A percentile compares a stretch with the other conserved stretches of the same genome.
Evolutionary conservation across 371 early-diverging fungal species (phyloP).

Genomic region (Mucor lusitanicus): DNA sequence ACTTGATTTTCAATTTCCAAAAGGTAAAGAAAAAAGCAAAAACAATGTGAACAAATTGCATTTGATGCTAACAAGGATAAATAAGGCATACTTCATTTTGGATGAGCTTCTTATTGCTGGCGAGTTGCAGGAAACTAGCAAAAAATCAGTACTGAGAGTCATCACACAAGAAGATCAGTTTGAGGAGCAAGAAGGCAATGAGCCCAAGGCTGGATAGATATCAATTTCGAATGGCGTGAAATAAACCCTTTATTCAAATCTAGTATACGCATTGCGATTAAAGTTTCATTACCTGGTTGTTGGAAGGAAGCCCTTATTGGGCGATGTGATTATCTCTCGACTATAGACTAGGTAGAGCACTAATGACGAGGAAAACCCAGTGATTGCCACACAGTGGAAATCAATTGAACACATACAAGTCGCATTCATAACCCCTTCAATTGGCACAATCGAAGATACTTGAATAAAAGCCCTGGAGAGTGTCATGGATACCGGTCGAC

Average conservation of each 20-base stretch:
- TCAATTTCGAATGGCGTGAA: background rate
- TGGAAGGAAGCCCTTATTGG: no score
- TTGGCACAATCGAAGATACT: no score
- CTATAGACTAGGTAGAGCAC: no score
- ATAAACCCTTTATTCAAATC: background rate
- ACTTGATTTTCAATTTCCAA: slow-evolving; percentile 88
- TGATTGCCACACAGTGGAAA: no score
- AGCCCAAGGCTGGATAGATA: slow-evolving; percentile 41
- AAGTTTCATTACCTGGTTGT: no score
- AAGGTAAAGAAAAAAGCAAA: slow-evolving; percentile 60
- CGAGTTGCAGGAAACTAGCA: slow-evolving; percentile 83
- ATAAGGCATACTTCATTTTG: slow-evolving; percentile 79
- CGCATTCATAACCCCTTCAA: no score
- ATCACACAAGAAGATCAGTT: slow-evolving; percentile 77
- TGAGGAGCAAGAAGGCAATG: slow-evolving; percentile 73
- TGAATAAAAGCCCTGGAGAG: no score
- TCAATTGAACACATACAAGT: no score
- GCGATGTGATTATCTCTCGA: no score
- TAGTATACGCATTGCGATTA: background rate
- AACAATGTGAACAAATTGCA: background rate
- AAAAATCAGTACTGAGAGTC: slow-evolving; percentile 75
- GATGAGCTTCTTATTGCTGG: slow-evolving; percentile 87
- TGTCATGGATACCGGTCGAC: no score
- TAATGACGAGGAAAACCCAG: no score
- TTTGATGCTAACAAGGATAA: background rate